Evolutionary conservation across 371 early-diverging fungal genomes (phyloP).

Genomic region (Nematocida sp.): DNA sequence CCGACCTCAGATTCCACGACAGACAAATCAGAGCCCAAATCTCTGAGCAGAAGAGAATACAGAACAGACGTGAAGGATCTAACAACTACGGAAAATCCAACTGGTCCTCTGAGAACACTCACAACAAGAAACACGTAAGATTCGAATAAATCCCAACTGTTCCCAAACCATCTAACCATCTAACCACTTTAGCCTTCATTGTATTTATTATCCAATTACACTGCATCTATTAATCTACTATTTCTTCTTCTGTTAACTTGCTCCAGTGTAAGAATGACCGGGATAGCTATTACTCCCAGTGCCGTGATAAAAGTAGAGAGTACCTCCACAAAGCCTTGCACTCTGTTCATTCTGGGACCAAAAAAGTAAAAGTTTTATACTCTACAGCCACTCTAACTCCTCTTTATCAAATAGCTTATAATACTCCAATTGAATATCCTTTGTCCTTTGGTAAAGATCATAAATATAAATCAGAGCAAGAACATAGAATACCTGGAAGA

Average conservation of each 20-base stretch:
- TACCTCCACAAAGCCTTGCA: too few species aligned
- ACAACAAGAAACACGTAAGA: constrained; percentile 49
- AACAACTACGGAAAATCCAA: constrained; percentile 15
- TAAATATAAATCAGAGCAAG: too few species aligned
- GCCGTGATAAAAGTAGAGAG: constrained; percentile 21
- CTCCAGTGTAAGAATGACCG: constrained; percentile 34
- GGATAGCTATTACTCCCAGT: constrained; percentile 16
- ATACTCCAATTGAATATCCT: too few species aligned
- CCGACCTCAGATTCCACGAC: constrained; percentile 54
- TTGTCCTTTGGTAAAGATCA: too few species aligned
- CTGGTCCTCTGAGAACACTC: constrained; percentile 41
- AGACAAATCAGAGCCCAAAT: constrained; percentile 52
- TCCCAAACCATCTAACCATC: neutral
- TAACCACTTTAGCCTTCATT: neutral
- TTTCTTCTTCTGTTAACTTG: neutral
- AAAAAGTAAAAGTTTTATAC: too few species aligned
- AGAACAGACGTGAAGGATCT: constrained; percentile 8
- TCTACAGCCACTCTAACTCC: too few species aligned
- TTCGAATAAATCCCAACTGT: constrained; percentile 41
- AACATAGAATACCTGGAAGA: too few species aligned
- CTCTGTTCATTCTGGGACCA: too few species aligned
- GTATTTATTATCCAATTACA: neutral
- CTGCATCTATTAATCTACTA: neutral
- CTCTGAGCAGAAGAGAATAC: constrained; percentile 31
- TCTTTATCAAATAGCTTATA: too few species aligned